phyloP scores from a whole-genome alignment of 805 yeast genomes.

The Blastobotrys terrestris region DNA sequence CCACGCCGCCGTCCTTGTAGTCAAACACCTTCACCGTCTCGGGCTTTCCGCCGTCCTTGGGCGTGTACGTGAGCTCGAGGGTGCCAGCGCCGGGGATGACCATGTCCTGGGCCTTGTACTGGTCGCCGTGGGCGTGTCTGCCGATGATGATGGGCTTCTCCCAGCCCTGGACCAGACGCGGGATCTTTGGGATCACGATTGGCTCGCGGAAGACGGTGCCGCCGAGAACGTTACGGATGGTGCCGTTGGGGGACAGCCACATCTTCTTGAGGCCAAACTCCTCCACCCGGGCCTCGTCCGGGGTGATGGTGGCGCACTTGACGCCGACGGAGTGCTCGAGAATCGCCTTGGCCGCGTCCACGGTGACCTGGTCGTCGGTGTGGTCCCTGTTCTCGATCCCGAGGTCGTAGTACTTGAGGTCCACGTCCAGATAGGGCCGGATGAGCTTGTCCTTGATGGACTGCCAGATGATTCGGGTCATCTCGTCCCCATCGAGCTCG shows the following conservation, averaged over 20 bases:
- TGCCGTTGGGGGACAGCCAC: slow-evolving; percentile 98
- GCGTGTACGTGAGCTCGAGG: slow-evolving; percentile 70
- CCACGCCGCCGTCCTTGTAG: slow-evolving; percentile 71
- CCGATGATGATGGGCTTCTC: slow-evolving; percentile 94
- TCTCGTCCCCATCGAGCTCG: slow-evolving; percentile 97
- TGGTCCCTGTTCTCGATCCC: slow-evolving; percentile 81
- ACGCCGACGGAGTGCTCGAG: slow-evolving; percentile 86
- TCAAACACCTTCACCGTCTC: slow-evolving; percentile 58
- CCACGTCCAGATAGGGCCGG: slow-evolving; percentile 77
- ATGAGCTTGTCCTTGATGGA: slow-evolving; percentile 80
- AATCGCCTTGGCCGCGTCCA: slow-evolving; percentile 87
- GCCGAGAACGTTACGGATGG: slow-evolving; percentile 89
- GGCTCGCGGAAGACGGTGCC: slow-evolving; percentile 98
- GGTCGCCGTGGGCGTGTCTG: slow-evolving; percentile 96
- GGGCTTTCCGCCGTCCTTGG: slow-evolving; percentile 53
- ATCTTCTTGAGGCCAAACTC: slow-evolving; percentile 87
- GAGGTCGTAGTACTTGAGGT: slow-evolving; percentile 86
- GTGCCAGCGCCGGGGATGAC: slow-evolving; percentile 76
- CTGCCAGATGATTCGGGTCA: slow-evolving; percentile 95
- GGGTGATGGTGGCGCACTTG: slow-evolving; percentile 98
- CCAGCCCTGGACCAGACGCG: slow-evolving; percentile 88
- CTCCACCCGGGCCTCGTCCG: slow-evolving; percentile 83
- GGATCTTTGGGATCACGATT: slow-evolving; percentile 81
- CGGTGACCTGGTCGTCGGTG: slow-evolving; percentile 83
- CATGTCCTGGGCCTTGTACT: slow-evolving; percentile 87